Conservation (phyloP, 345 rosid species). For the Litchi chinensis region DNA sequence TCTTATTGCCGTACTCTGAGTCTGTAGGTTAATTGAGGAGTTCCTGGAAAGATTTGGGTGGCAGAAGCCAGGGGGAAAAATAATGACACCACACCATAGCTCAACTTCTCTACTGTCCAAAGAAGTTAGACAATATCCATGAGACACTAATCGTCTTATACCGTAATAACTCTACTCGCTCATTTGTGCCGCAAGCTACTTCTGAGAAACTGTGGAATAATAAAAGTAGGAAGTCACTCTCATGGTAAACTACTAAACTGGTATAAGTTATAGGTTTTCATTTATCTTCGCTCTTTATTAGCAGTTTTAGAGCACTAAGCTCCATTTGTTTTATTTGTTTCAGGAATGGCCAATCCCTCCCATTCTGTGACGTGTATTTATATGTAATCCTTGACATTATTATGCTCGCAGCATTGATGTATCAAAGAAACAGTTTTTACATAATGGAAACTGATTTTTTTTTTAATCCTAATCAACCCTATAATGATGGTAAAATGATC, state of each 20-base stretch:
- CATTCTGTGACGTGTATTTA: not conserved
- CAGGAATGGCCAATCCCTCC: not conserved
- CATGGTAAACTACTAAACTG: not conserved
- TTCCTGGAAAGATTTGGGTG: conserved; percentile 64
- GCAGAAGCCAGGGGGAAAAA: conserved; percentile 42
- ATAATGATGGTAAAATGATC: not conserved
- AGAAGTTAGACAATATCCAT: conserved; percentile 12
- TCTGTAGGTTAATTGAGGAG: conserved; percentile 81
- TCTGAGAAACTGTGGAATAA: not conserved
- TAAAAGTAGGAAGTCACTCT: not conserved
- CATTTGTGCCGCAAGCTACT: not conserved
- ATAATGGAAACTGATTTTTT: not conserved
- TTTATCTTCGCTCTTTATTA: not conserved
- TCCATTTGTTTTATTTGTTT: not conserved
- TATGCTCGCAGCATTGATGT: not conserved
- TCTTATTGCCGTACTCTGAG: conserved; percentile 1
- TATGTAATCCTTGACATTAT: not conserved
- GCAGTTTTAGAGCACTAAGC: not conserved
- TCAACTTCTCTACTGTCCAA: conserved; percentile 23
- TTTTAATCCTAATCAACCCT: not conserved
- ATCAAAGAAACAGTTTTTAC: not conserved
- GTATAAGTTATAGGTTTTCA: not conserved
- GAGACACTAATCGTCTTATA: not conserved
- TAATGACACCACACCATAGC: conserved; percentile 6
- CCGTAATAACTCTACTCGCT: not conserved